A percentile compares a stretch with the other conserved stretches of the same genome.
phyloP scores from a whole-genome alignment of 2,329 filamentous ascomycete genomes.

The Alternaria gansuensis region DNA sequence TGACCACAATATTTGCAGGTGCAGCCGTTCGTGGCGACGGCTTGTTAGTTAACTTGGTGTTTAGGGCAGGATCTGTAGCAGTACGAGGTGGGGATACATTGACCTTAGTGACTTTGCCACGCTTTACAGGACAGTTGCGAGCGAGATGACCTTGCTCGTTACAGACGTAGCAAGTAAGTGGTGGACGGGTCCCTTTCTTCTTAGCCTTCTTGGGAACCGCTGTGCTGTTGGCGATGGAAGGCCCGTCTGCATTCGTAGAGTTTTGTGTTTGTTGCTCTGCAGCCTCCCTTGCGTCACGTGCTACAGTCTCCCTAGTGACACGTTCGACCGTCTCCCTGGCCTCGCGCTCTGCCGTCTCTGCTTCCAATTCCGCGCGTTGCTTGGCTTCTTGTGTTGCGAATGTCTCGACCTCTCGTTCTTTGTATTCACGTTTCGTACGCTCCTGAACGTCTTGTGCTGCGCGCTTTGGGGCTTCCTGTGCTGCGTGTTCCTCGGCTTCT shows the following conservation, averaged over 20 bases:
- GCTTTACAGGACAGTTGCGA: not conserved
- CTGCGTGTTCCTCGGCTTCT: not conserved
- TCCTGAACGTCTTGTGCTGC: not conserved
- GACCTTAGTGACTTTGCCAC: not conserved
- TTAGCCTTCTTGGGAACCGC: not conserved
- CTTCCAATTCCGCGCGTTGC: not conserved
- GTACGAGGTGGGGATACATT: not conserved
- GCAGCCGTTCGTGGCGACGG: not conserved
- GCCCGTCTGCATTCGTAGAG: not conserved
- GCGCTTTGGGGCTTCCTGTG: not conserved
- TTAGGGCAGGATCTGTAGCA: not conserved
- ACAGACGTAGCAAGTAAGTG: not conserved
- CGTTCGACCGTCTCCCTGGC: not conserved
- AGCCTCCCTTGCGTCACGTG: not conserved
- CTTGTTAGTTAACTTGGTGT: not conserved
- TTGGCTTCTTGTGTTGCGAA: constrained; percentile 3
- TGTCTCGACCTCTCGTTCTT: not conserved
- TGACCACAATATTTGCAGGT: constrained; percentile 4
- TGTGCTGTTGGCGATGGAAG: not conserved
- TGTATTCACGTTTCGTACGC: not conserved
- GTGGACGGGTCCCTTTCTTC: not conserved
- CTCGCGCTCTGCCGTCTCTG: not conserved
- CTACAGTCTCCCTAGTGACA: not conserved
- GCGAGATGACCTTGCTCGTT: constrained; percentile 2
- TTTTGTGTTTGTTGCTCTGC: not conserved